phyloP scores from a whole-genome alignment of 2,329 filamentous ascomycete genomes.

The Phaeosphaeriaceae sp. region DNA sequence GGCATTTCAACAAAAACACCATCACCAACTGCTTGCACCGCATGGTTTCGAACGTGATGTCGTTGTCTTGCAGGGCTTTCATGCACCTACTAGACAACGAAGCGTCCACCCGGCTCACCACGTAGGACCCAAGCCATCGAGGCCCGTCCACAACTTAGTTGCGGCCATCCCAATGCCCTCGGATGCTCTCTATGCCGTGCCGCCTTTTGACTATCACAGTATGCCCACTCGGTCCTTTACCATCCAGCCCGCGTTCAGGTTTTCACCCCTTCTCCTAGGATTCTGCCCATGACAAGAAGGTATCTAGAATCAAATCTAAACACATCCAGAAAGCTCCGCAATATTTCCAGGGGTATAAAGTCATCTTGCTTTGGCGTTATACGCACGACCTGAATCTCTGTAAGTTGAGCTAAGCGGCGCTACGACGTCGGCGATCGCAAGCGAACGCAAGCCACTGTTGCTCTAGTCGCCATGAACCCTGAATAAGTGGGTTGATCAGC shows the following conservation, averaged over 20 bases:
- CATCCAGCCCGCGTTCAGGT: background rate
- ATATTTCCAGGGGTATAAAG: background rate
- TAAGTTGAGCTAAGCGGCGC: slow-evolving; percentile 22
- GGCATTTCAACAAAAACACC: background rate
- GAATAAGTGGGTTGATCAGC: slow-evolving; percentile 21
- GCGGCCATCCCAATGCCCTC: slow-evolving; percentile 7
- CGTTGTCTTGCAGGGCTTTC: too few relatives aligned
- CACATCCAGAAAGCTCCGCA: too few relatives aligned
- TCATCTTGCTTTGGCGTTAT: slow-evolving; percentile 6
- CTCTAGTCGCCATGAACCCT: slow-evolving; percentile 7
- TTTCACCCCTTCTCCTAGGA: too few relatives aligned
- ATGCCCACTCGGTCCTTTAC: background rate
- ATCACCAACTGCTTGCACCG: background rate
- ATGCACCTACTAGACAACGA: background rate
- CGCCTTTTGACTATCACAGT: background rate
- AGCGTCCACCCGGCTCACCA: background rate
- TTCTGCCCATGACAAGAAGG: too few relatives aligned
- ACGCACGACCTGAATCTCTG: slow-evolving; percentile 19
- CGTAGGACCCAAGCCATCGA: slow-evolving; percentile 1
- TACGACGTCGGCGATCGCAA: slow-evolving; percentile 26
- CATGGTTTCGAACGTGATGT: too few relatives aligned
- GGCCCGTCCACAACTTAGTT: slow-evolving; percentile 4
- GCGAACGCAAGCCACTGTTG: slow-evolving; percentile 33
- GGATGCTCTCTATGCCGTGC: slow-evolving; percentile 14
- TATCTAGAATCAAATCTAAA: too few relatives aligned